Evolutionary conservation across 2,329 filamentous ascomycete genomes (phyloP), one percentile per base, ranked within the genome.

Genomic region (Fusarium multiceps): DNA sequence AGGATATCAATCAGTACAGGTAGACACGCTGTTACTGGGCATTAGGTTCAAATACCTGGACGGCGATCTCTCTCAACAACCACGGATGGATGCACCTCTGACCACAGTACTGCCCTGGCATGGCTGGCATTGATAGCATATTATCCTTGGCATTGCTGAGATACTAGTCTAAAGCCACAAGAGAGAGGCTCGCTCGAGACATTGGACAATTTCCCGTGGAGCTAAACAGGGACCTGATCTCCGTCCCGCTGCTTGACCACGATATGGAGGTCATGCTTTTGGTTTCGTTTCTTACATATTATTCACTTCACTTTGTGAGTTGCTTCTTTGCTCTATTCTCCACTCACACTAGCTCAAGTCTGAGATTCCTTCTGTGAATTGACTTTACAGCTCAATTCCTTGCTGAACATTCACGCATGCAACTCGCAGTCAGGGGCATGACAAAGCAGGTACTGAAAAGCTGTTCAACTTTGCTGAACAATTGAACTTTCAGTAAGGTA

Each of bases 371-470:
- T 43, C 23, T 49, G 53, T 51, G 62, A 66, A 66, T 69, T 66
- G 66, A 49, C 63, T 69, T 66, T 30, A 50, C 25, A 28, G 25
- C n/a, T 54, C 47, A 57, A 63, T 66, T 69, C 50, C 45, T 67
- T 51, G 40, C 27, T 55, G 43, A n/a, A 13, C 43, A 34, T 23
- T 37, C 32, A 34, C 16, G 32, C 16, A 34, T 34, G 32, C 32
- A 34, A 34, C 32, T 34, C 16, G 32, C 32, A 34, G 32, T 34
- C 32, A 34, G 16, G 16, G 32, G 32, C 32, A 34, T 34, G 32
- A 11, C 16, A 10, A 30, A 18, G 28, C 48, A 53, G 27, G 48
- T 21, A 53, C 41, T 41, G 41, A 28, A 45, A 23, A 56, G 46
- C 45, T 51, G 23, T 34, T 41, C 55, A 69, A 61, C 49, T 57